Percentiles rank a stretch among this genome's conserved stretches.
Conservation (phyloP, 208 protist species). For the Phytomonas sp. region DNA sequence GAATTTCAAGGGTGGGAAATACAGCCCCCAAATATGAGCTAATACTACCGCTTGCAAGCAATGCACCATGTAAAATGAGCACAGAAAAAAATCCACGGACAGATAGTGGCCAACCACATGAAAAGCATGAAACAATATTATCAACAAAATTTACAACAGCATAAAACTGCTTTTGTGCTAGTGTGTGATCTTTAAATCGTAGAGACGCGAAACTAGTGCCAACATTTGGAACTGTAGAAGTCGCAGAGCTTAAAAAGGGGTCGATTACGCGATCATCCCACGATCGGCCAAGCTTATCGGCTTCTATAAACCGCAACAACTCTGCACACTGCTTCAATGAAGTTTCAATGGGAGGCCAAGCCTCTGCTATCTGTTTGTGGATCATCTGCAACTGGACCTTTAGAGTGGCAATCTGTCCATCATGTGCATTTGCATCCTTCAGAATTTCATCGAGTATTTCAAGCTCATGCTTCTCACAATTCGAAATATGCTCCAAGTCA, state of each 20-base stretch:
- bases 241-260: slow-evolving; percentile 30
- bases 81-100: slow-evolving; percentile 57
- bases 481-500: slow-evolving; percentile 36
- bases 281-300: slow-evolving; percentile 42
- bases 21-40: background rate
- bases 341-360: slow-evolving; percentile 38
- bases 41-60: slow-evolving; percentile 3
- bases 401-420: slow-evolving; percentile 36
- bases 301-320: slow-evolving; percentile 42
- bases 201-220: slow-evolving; percentile 48
- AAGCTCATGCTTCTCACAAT: slow-evolving; percentile 24
- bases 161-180: slow-evolving; percentile 59
- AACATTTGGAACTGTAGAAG: slow-evolving; percentile 25
- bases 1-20: slow-evolving; percentile 15
- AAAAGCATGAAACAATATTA: slow-evolving; percentile 35
- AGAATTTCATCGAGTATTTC: slow-evolving; percentile 36
- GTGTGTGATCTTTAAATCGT: slow-evolving; percentile 44
- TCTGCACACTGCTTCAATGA: slow-evolving; percentile 26
- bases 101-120: slow-evolving; percentile 54
- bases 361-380: slow-evolving; percentile 28
- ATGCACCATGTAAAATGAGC: slow-evolving; percentile 22
- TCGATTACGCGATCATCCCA: slow-evolving; percentile 47
- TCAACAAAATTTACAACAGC: slow-evolving; percentile 54
- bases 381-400: slow-evolving; percentile 33
- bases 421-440: slow-evolving; percentile 41